Conservation (phyloP, 495 filamentous ascomycete genomes). For the Chaetomium fimeti region DNA sequence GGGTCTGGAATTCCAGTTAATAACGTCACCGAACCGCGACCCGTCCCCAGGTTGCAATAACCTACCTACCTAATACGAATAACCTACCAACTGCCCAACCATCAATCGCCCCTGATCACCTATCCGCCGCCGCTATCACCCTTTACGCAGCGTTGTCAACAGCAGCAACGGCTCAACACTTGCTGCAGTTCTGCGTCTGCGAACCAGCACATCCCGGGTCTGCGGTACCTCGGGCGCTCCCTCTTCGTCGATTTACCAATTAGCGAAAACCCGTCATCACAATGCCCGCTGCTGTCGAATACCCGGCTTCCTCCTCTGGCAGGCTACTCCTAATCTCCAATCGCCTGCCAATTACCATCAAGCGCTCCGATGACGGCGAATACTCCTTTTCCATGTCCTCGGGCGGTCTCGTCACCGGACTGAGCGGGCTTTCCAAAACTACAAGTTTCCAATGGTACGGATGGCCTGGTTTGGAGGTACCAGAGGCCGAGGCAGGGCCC, state of each 20-base stretch:
- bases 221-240: not conserved
- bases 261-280: slow-evolving; percentile 1
- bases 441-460: slow-evolving; percentile 97
- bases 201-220: not conserved
- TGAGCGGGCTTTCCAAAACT: slow-evolving; percentile 84
- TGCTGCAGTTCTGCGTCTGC: not conserved
- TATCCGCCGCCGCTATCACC: not conserved
- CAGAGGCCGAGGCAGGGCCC: slow-evolving; percentile 63
- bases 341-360: slow-evolving; percentile 91
- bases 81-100: not conserved
- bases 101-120: not conserved
- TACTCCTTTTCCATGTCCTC: slow-evolving; percentile 95
- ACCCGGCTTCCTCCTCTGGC: slow-evolving; percentile 28
- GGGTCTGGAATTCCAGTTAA: slow-evolving; percentile 11
- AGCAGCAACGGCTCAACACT: not conserved
- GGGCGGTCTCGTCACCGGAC: slow-evolving; percentile 85
- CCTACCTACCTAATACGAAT: not conserved
- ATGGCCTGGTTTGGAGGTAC: slow-evolving; percentile 88
- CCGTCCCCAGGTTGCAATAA: not conserved
- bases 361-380: slow-evolving; percentile 71
- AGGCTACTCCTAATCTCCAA: slow-evolving; percentile 86
- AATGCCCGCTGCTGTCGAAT: slow-evolving; percentile 35
- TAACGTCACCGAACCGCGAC: slow-evolving; percentile 15
- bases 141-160: not conserved
- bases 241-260: not conserved